Percentiles rank a stretch among this genome's conserved stretches.
These are phyloP conservation scores for Lipomyces kockii DNA, from an alignment of 805 yeast species.

Conservation along the genomic window DNA sequence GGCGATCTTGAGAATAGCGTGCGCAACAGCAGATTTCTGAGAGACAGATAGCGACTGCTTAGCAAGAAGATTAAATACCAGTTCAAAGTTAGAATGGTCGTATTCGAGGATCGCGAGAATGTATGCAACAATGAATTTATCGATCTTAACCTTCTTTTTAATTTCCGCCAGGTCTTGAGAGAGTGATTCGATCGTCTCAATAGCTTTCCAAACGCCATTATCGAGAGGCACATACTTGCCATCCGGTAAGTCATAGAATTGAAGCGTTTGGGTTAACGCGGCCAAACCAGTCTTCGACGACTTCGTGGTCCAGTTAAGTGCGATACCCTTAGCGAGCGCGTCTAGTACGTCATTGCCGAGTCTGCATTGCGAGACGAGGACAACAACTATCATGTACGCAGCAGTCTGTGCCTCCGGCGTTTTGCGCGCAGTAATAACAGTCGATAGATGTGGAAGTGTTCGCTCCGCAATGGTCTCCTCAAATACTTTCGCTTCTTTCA, in stretches of 20 bases:
- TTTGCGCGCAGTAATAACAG: conserved; percentile 38
- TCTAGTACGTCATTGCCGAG: conserved; percentile 58
- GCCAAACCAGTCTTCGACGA: conserved; percentile 31
- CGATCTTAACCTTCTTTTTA: conserved; percentile 44
- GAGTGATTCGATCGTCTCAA: conserved; percentile 38
- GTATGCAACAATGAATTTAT: conserved; percentile 53
- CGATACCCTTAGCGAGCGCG: conserved; percentile 66
- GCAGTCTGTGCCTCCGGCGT: conserved; percentile 72
- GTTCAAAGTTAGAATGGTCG: conserved; percentile 45
- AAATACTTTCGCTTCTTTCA: conserved; percentile 50
- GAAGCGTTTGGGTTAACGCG: conserved; percentile 30
- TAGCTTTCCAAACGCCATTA: conserved; percentile 25
- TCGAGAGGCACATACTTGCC: conserved; percentile 34
- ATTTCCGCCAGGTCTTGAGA: conserved; percentile 38
- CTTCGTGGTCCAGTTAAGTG: conserved; percentile 48
- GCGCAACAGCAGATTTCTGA: conserved; percentile 17
- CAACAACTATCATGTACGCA: conserved; percentile 80
- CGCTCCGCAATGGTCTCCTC: conserved; percentile 46
- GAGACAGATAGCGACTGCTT: conserved; percentile 8
- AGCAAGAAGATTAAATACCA: conserved; percentile 18
- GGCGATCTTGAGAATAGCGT: conserved; percentile 14
- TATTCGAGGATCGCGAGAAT: conserved; percentile 52
- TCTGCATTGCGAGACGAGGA: conserved; percentile 73
- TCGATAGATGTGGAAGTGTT: conserved; percentile 46
- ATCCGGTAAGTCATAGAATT: conserved; percentile 32